Evolutionary conservation across 371 early-diverging fungal species (phyloP), one percentile per base, ranked within the genome.

Genomic region (Modicella reniformis): DNA sequence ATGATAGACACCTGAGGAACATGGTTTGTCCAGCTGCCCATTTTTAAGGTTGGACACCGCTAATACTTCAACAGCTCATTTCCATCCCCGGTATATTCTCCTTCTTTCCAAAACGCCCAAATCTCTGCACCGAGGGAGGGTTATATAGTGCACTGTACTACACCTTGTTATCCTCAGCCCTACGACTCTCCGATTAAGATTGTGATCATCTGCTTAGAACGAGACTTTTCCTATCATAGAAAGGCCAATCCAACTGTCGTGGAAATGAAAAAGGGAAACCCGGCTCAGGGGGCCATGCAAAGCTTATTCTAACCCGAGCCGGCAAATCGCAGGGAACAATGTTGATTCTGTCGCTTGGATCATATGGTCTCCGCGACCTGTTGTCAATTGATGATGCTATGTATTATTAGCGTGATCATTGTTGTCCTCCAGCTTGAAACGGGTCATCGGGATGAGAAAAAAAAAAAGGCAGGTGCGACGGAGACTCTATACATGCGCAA

Each of bases 1-100:
- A n/a, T n/a, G n/a, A n/a, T n/a, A n/a, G n/a, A n/a, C n/a, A n/a
- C n/a, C n/a, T n/a, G 49, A 65, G 74, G 74, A 74, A 68, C 65
- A 74, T 74, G 74, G 74, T 74, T 74, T 74, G 74, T 74, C 74
- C 74, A 74, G 47, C 74, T 65, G 74, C 51, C 57, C 64, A 23
- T 55, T 48, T 58, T 54, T 32, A 51, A n/a, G 3, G 23, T 47
- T 40, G 44, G 26, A 0, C 41, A 12, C 8, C 34, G 25, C 51
- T 23, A 28, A 51, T n/a, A 30, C 23, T 49, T 2, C 25, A n/a
- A 23, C 53, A 10, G 40, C 29, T 23, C 28, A 17, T 58, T 50
- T 5, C 53, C 19, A 40, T 54, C 55, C 56, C 64, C 68, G 62
- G 67, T 60, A 60, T 59, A 58, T 60, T 29, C 4, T 67, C 67